Percentiles rank a stretch among this genome's conserved stretches.
Evolutionary conservation across 2,329 filamentous ascomycete species (phyloP).

Genomic region (Alternaria novae-zelandiae): DNA sequence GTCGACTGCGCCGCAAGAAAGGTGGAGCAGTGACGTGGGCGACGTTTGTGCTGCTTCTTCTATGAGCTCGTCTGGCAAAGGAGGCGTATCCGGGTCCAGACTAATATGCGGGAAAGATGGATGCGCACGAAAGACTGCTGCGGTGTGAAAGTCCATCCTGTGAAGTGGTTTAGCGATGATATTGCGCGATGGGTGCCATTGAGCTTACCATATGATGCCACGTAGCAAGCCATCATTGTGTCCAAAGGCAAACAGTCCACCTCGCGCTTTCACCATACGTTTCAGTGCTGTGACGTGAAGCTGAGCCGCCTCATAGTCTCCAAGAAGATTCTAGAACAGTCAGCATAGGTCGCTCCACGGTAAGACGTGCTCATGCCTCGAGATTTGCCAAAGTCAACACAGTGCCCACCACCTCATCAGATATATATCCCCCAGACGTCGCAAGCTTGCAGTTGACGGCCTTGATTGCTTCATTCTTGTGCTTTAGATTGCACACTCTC

Average conservation of each 20-base stretch:
- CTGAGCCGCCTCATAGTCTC: conserved; percentile 32
- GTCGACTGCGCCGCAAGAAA: conserved; percentile 24
- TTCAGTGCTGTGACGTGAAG: conserved; percentile 23
- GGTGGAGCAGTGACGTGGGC: conserved; percentile 29
- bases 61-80: conserved; percentile 23
- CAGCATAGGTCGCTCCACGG: not conserved
- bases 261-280: conserved; percentile 30
- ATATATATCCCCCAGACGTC: conserved; percentile 14
- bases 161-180: not conserved
- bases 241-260: conserved; percentile 28
- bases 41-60: conserved; percentile 31
- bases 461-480: conserved; percentile 36
- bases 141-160: conserved; percentile 37
- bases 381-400: conserved; percentile 34
- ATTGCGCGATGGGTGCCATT: not conserved
- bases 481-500: conserved; percentile 23
- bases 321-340: conserved; percentile 27
- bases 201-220: conserved; percentile 32
- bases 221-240: conserved; percentile 33
- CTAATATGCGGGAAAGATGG: conserved; percentile 26
- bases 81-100: conserved; percentile 23
- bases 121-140: conserved; percentile 24
- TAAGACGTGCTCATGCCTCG: conserved; percentile 16
- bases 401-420: conserved; percentile 32
- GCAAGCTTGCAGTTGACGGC: conserved; percentile 30